These are phyloP conservation scores for Fusarium sp. DNA, from an alignment of 2,329 filamentous ascomycete species.

Conservation along the genomic window DNA sequence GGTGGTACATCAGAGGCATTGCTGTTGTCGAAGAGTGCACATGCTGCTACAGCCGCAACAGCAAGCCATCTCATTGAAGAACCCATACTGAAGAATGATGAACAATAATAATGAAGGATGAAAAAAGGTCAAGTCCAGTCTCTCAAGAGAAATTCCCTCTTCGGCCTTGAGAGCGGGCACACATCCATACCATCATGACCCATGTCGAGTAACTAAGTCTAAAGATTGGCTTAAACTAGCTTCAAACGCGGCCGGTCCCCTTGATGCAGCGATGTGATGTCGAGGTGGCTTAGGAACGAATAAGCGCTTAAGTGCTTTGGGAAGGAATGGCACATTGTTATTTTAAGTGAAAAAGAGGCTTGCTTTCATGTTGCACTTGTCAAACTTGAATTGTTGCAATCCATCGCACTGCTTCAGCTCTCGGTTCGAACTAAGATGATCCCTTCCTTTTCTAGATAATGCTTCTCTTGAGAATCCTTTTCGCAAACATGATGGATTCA, in stretches of 20 bases:
- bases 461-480: no score
- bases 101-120: background rate
- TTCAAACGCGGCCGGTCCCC: slow-evolving; percentile 16
- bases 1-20: slow-evolving; percentile 18
- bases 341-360: background rate
- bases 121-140: background rate
- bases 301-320: slow-evolving; percentile 9
- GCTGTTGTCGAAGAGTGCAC: slow-evolving; percentile 10
- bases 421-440: no score
- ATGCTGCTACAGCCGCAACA: slow-evolving; percentile 17
- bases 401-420: background rate
- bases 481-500: background rate
- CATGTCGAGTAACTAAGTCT: slow-evolving; percentile 5
- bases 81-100: slow-evolving; percentile 1
- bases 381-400: background rate
- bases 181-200: background rate
- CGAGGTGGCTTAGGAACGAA: slow-evolving; percentile 4
- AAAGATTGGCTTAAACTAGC: slow-evolving; percentile 6
- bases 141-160: background rate
- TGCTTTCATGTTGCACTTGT: background rate
- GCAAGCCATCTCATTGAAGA: slow-evolving; percentile 26
- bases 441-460: background rate
- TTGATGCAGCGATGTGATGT: slow-evolving; percentile 11
- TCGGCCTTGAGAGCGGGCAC: slow-evolving; percentile 11
- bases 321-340: background rate